Base-by-base conservation (phyloP, 1,139 yeast species). In the Lodderomyces pseudojiufengensis region DNA sequence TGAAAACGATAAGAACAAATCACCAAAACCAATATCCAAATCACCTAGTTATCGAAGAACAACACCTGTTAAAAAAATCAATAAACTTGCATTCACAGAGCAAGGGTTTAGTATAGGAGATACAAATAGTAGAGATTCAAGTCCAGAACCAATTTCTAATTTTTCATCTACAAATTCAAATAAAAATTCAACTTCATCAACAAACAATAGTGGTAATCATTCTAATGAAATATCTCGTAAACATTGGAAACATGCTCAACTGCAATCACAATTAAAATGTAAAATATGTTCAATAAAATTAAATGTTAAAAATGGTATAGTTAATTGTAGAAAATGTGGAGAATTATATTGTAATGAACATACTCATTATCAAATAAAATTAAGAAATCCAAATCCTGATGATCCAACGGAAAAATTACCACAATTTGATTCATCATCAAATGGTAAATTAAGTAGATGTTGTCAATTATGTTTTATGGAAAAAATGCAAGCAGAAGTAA, bases 301-400 rank as follows among this genome's bases (percentile, higher is more conserved):
- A 20, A 70, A 61, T 35, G 68, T 73, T 27, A 68, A 68, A 39
- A 70, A 66, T 45, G 84, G 83, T 0, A 52, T 65, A 2, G 76
- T 73, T 3, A 80, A 81, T 50, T 82, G 90, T 52, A 59, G 84
- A 14, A 73, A 65, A 45, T 88, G 97, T 61, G 96, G 96, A 0
- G 58, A 66, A 21, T 57, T 87, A 14, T 86, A 61, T 52, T 87
- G 96, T 54, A 71, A 73, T 40, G 61, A 58, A 20, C 95, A 88
- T 61, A 70, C 87, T 3, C 58, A 65, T 35, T 78, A 67, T 50
- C 68, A 75, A 65, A 60, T 66, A 65, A 36, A 68, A 66, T 48
- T 57, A 45, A 25, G 54, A 52, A 41, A 86, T 78, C 51, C 61
- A 0, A 43, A 38, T 1, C 30, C 27, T 3, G 32, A 20, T 10